Evolutionary conservation across 805 yeast genomes (phyloP), one percentile per base, ranked within the genome.

Genomic region (Wickerhamomyces queroliae): DNA sequence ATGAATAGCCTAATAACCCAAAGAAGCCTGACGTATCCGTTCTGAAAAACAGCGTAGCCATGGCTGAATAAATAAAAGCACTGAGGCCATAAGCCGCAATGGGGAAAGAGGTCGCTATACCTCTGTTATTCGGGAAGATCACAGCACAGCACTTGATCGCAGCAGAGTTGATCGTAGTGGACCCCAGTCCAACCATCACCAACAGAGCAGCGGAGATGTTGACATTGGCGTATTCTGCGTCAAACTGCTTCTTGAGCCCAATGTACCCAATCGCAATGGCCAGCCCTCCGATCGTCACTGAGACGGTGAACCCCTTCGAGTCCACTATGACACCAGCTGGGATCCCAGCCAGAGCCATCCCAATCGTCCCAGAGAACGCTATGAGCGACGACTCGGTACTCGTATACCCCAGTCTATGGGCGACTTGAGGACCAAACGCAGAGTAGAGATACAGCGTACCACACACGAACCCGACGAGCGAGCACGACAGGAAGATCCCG

Each of bases 381-480:
- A 84, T 70, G 22, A 69, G 54, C 5, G 89, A 77, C 5, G 84
- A 67, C 38, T 80, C 72, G 0, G 85, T 69, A 3, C 85, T 87
- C 1, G 76, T 55, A 48, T 85, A 76, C 17, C 62, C 61, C 38
- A 85, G 67, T 37, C 68, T 67, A 22, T 58, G 59, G 1, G 89
- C 85, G 39, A 83, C 67, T 55, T 85, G 93, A 0, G 95, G 91
- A 28, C 88, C 81, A 56, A 78, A 85, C 1, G 87, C 85, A 8
- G 86, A 78, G 60, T 79, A 85, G 34, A 84, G 63, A 59, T 85
- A 85, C 50, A 83, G 64, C 2, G 93, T 85, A 1, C 95, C 95
- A 49, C 86, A 77, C 15, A 73, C 72, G 35, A 80, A 58, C 11
- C 83, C 83, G 13, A 47, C 65, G 38, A 55, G 17, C 2, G 57